phyloP scores from a whole-genome alignment of 768 basidiomycete species.

The Pleurotus eryngii region DNA sequence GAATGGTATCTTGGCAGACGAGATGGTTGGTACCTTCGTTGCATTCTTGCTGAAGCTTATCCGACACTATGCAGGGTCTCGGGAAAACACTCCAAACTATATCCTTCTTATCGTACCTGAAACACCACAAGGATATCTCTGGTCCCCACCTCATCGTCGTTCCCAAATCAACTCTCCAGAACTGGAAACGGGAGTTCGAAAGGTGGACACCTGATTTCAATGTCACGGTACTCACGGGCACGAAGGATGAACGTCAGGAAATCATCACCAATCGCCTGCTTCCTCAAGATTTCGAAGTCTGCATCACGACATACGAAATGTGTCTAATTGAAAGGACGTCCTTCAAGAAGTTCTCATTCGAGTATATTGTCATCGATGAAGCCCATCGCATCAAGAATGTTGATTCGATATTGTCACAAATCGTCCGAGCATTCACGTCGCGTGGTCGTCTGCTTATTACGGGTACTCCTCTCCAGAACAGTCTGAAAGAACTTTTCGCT shows the following conservation, averaged over 20 bases:
- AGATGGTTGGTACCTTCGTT: constrained; percentile 60
- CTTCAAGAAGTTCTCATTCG: constrained; percentile 92
- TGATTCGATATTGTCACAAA: constrained; percentile 91
- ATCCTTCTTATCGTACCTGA: constrained; percentile 93
- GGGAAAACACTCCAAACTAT: constrained; percentile 99
- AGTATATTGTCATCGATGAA: constrained; percentile 98
- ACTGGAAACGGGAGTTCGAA: constrained; percentile 92
- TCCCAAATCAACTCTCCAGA: constrained; percentile 97
- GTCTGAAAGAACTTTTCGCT: constrained; percentile 91
- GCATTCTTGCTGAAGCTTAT: constrained; percentile 3
- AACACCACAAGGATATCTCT: constrained; percentile 66
- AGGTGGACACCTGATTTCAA: constrained; percentile 90
- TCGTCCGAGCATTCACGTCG: constrained; percentile 86
- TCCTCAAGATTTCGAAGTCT: constrained; percentile 87
- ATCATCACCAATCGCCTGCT: constrained; percentile 78
- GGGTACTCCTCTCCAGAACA: constrained; percentile 96
- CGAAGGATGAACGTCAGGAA: constrained; percentile 84
- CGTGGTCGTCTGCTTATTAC: constrained; percentile 92
- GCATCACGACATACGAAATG: constrained; percentile 96
- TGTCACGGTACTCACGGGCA: constrained; percentile 77
- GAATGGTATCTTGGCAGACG: constrained; percentile 96
- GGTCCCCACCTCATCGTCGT: constrained; percentile 96
- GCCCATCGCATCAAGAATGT: constrained; percentile 99
- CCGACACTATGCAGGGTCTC: constrained; percentile 59
- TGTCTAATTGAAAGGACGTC: constrained; percentile 93